A percentile compares a stretch with the other conserved stretches of the same genome.
Conservation (phyloP, 2,329 filamentous ascomycete genomes). For the Aspergillus sp. region DNA sequence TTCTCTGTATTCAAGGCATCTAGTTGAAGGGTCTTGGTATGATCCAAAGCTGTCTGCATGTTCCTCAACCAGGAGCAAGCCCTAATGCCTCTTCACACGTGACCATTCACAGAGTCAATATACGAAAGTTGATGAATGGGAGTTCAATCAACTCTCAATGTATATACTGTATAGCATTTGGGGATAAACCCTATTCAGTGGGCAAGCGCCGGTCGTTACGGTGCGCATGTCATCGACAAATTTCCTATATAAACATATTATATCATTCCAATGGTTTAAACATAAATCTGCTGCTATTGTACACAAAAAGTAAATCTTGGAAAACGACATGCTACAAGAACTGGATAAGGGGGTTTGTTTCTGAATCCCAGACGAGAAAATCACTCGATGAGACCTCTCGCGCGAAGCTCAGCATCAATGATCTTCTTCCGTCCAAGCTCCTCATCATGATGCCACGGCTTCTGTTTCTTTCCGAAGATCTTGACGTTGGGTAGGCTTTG, state of each 20-base stretch:
- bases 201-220: background rate
- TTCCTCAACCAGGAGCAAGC: background rate
- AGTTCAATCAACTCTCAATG: too few relatives aligned
- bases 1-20: too few relatives aligned
- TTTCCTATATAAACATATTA: background rate
- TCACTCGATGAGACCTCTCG: slow-evolving; percentile 58
- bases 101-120: background rate
- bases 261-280: slow-evolving; percentile 5
- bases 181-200: background rate
- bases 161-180: too few relatives aligned
- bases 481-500: slow-evolving; percentile 66
- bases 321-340: slow-evolving; percentile 22
- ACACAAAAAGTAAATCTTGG: slow-evolving; percentile 16
- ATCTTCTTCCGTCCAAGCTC: slow-evolving; percentile 75
- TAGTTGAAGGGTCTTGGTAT: background rate
- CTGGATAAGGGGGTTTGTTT: slow-evolving; percentile 9
- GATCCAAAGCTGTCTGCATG: background rate
- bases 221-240: background rate
- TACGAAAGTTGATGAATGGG: too few relatives aligned
- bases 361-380: slow-evolving; percentile 7
- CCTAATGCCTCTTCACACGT: background rate
- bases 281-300: slow-evolving; percentile 20
- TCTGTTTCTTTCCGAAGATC: slow-evolving; percentile 64
- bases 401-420: slow-evolving; percentile 68
- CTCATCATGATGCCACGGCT: slow-evolving; percentile 69